Evolutionary conservation across 257 asterid species (phyloP).

Genomic region (Verbena officinalis): DNA sequence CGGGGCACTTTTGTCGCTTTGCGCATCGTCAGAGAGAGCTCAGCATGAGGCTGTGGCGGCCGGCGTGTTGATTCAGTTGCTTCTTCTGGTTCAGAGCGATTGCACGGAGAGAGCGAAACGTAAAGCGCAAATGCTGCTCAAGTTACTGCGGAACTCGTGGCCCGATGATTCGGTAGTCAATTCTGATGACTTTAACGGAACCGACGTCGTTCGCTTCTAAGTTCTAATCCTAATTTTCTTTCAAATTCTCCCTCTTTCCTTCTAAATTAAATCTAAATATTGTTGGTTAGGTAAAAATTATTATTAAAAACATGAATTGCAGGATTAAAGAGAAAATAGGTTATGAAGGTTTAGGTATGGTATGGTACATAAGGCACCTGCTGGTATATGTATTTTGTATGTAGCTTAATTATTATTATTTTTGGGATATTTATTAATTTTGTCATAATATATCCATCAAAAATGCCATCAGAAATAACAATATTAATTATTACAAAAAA

Average conservation of each 20-base stretch:
- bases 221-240: neutral
- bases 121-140: constrained; percentile 92
- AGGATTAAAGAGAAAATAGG: constrained; percentile 15
- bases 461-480: too few species aligned
- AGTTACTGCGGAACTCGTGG: constrained; percentile 83
- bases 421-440: too few species aligned
- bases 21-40: constrained; percentile 71
- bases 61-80: constrained; percentile 80
- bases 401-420: constrained; percentile 14
- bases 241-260: neutral
- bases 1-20: constrained; percentile 81
- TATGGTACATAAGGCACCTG: constrained; percentile 41
- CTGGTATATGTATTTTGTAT: constrained; percentile 47
- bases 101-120: constrained; percentile 97
- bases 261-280: neutral
- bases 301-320: neutral
- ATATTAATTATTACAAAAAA: neutral
- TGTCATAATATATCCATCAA: neutral
- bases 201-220: constrained; percentile 79
- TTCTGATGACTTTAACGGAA: constrained; percentile 69
- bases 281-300: constrained; percentile 4
- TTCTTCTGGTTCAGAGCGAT: constrained; percentile 88
- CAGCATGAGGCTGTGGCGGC: constrained; percentile 74
- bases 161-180: constrained; percentile 62
- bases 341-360: constrained; percentile 18